A percentile compares a stretch with the other conserved stretches of the same genome.
Conservation (phyloP, 1,139 yeast genomes). For the Candida neerlandica region DNA sequence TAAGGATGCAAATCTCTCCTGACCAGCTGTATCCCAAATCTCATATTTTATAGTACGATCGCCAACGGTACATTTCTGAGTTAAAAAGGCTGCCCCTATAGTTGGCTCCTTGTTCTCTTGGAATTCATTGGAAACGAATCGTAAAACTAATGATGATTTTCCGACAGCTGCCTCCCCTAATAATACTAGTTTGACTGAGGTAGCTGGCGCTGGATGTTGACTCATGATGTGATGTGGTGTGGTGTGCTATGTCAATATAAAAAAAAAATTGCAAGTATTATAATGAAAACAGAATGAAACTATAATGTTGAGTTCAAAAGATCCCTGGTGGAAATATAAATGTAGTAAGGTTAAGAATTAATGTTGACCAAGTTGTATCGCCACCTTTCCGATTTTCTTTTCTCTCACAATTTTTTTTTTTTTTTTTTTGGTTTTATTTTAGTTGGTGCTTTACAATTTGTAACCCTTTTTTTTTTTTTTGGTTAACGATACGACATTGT, state of each 20-base stretch:
- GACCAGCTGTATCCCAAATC: slow-evolving; percentile 99
- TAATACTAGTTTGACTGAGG: slow-evolving; percentile 78
- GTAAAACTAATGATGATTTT: slow-evolving; percentile 85
- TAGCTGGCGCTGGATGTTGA: slow-evolving; percentile 18
- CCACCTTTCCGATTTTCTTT: background rate
- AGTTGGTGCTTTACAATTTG: background rate
- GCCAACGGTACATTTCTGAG: slow-evolving; percentile 92
- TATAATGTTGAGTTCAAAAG: background rate
- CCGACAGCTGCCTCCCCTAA: slow-evolving; percentile 99
- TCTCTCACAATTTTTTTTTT: background rate
- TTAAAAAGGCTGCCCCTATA: slow-evolving; percentile 95
- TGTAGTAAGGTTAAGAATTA: background rate
- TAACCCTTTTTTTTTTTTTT: no score
- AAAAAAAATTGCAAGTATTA: background rate
- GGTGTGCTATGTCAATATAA: background rate
- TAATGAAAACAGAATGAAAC: background rate
- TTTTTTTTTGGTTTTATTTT: background rate
- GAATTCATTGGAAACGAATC: slow-evolving; percentile 94
- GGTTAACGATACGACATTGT: background rate
- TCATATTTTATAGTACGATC: slow-evolving; percentile 92
- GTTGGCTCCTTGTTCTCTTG: slow-evolving; percentile 98
- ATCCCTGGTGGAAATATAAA: background rate
- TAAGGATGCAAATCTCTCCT: slow-evolving; percentile 92
- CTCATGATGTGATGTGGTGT: slow-evolving; percentile 10
- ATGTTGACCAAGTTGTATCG: background rate